Percentiles rank a stretch among this genome's conserved stretches.
phyloP scores from a whole-genome alignment of 1,139 yeast species.

The Hyphopichia pseudoburtonii region DNA sequence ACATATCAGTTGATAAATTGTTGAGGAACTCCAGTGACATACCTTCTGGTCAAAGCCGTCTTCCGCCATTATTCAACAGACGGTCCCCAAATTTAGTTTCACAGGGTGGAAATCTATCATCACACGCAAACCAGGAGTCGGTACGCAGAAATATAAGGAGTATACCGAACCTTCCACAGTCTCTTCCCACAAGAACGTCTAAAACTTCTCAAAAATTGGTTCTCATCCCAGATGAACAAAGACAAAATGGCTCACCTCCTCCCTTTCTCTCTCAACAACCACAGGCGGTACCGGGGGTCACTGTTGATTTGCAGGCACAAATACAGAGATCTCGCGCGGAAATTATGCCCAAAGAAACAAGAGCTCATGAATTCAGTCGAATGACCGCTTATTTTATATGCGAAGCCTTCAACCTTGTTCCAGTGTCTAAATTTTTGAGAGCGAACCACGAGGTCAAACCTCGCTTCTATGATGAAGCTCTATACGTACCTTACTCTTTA shows the following conservation, averaged over 20 bases:
- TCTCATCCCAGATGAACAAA: constrained; percentile 70
- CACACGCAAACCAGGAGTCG: constrained; percentile 10
- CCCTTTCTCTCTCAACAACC: too few species aligned
- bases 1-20: constrained; percentile 69
- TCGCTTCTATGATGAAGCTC: constrained; percentile 82
- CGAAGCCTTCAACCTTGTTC: constrained; percentile 70
- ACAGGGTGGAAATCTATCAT: constrained; percentile 7
- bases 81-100: constrained; percentile 11
- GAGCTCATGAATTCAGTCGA: constrained; percentile 72
- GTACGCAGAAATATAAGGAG: constrained; percentile 32
- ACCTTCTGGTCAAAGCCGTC: constrained; percentile 71
- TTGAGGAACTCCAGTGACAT: constrained; percentile 78
- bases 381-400: constrained; percentile 90
- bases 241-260: constrained; percentile 14
- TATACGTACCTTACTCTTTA: constrained; percentile 84
- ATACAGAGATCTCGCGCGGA: constrained; percentile 65
- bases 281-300: constrained; percentile 11
- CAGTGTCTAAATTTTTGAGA: constrained; percentile 63
- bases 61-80: constrained; percentile 29
- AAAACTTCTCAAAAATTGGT: constrained; percentile 85
- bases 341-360: constrained; percentile 61
- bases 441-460: constrained; percentile 81
- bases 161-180: constrained; percentile 60
- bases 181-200: constrained; percentile 82
- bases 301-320: constrained; percentile 30